A percentile compares a stretch with the other conserved stretches of the same genome.
phyloP scores from a whole-genome alignment of 805 yeast genomes.

The Candida rishiriensis region DNA sequence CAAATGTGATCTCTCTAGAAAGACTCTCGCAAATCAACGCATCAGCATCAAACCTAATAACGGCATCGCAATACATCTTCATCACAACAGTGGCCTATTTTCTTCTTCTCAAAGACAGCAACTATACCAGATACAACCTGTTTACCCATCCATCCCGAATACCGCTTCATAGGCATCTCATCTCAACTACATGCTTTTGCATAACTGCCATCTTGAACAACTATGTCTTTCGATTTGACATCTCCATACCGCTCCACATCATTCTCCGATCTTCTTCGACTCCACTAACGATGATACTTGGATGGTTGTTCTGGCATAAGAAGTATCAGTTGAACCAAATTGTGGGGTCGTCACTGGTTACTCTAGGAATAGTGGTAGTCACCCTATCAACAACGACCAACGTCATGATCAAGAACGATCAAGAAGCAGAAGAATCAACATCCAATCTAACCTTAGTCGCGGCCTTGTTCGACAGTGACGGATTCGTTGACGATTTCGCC shows the following conservation, averaged over 20 bases:
- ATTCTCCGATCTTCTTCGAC: slow-evolving; percentile 63
- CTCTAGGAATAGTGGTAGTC: slow-evolving; percentile 50
- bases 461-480: too few species aligned
- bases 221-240: slow-evolving; percentile 48
- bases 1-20: slow-evolving; percentile 64
- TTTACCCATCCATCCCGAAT: slow-evolving; percentile 30
- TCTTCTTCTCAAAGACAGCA: slow-evolving; percentile 23
- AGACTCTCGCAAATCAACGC: slow-evolving; percentile 37
- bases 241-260: slow-evolving; percentile 65
- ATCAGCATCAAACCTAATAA: slow-evolving; percentile 44
- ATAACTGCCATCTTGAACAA: slow-evolving; percentile 52
- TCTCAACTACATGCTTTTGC: slow-evolving; percentile 48
- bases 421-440: neutral
- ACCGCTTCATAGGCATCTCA: slow-evolving; percentile 40
- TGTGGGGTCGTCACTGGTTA: slow-evolving; percentile 44
- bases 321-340: slow-evolving; percentile 43
- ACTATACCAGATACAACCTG: slow-evolving; percentile 16
- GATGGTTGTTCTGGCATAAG: slow-evolving; percentile 42
- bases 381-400: slow-evolving; percentile 22
- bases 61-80: slow-evolving; percentile 53
- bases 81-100: slow-evolving; percentile 42
- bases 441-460: neutral
- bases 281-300: slow-evolving; percentile 55
- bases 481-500: too few species aligned
- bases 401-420: too few species aligned